Conservation (phyloP, 2,329 filamentous ascomycete species). For the Penicillium capsulatum region DNA sequence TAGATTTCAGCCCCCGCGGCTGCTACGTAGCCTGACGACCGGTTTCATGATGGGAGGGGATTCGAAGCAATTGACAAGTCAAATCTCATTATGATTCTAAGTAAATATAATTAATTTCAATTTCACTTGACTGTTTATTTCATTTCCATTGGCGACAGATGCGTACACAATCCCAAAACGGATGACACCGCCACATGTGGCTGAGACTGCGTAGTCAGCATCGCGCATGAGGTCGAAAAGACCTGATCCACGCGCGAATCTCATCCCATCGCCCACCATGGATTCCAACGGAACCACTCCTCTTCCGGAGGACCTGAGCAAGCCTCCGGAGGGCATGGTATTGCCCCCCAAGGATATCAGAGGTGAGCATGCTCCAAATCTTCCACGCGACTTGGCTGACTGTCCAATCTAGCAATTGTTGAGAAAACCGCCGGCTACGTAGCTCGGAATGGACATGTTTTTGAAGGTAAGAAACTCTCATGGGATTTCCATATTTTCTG, state of each 20-base stretch:
- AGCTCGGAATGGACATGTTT: slow-evolving; percentile 60
- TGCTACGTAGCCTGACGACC: not conserved
- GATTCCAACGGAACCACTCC: slow-evolving; percentile 41
- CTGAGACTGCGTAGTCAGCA: slow-evolving; percentile 2
- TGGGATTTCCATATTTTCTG: not conserved
- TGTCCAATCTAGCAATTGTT: slow-evolving; percentile 55
- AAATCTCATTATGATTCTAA: too few species aligned
- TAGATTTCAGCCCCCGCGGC: slow-evolving; percentile 14
- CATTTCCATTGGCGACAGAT: too few species aligned
- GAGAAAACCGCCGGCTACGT: slow-evolving; percentile 96
- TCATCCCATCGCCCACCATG: slow-evolving; percentile 28
- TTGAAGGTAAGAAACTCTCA: slow-evolving; percentile 53
- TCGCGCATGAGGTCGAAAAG: not conserved
- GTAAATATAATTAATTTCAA: too few species aligned
- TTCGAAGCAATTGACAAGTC: too few species aligned
- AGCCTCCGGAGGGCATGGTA: slow-evolving; percentile 77
- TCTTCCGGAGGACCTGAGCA: slow-evolving; percentile 58
- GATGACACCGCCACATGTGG: not conserved
- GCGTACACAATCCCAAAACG: not conserved
- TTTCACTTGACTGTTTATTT: too few species aligned
- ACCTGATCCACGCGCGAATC: not conserved
- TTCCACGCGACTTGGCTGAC: slow-evolving; percentile 22
- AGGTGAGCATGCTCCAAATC: slow-evolving; percentile 39
- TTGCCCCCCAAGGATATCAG: slow-evolving; percentile 82
- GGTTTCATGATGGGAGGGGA: too few species aligned